Base-by-base conservation (phyloP, 139 green algal genomes). In the Tetratostichococcus sp. region DNA sequence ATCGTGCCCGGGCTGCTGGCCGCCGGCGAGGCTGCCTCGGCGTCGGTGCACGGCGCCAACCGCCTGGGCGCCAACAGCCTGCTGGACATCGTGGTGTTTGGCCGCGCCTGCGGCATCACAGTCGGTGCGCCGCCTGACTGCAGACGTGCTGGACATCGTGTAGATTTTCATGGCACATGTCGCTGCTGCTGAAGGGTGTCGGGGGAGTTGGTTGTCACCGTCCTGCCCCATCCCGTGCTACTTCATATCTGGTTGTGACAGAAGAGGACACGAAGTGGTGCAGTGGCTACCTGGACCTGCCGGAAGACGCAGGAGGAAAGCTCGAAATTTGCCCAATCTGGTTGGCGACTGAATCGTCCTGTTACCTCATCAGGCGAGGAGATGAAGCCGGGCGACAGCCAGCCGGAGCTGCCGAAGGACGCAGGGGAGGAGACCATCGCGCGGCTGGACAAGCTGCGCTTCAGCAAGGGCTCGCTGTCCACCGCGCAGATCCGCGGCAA, bases 41-140 rank as follows among this genome's bases (percentile, higher is more conserved):
- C 96, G 21, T 96, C 88, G 2, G 96, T 99, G 77, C 95, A 98
- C 83, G 95, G 95, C 34, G 96, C 96, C 82, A 99, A 99, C 89
- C 86, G 96, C n/a, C 89, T 99, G 71, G 96, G 96, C 68, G 96
- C 96, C 69, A 99, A 99, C 90, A 95, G 87, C 4, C 84, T 99
- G 80, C 91, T 99, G 43, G 96, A 99, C 84, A 99, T 99, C 69
- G 96, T 99, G 17, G 94, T 99, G 19, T 99, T 99, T 84, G 95
- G 96, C 21, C 89, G 96, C 31, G 94, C 95, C 16, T 99, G 94
- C 83, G 96, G 90, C 35, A 91, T 91, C 80, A 85, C 79, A 25
- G 73, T 93, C 11, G 72, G 72, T 82, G 67, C 58, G 58, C n/a
- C 25, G n/a, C n/a, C n/a, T n/a, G n/a, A n/a, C n/a, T n/a, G n/a